Base-by-base conservation (phyloP, 1,284 basidiomycete genomes). In the Sporisorium graminicola region DNA sequence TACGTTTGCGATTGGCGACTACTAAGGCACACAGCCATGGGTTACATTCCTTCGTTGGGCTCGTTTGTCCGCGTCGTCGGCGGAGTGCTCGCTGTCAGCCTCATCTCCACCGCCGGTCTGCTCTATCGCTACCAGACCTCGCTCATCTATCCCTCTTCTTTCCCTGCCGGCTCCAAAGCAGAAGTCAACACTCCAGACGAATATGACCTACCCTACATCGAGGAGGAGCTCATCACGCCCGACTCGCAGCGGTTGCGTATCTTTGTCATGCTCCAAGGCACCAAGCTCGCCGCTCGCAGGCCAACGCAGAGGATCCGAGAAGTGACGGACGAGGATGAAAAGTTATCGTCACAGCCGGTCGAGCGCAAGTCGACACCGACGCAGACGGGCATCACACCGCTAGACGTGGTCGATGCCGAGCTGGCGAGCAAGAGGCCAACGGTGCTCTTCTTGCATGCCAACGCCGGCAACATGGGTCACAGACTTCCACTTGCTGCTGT, bases 401-500 rank as follows among this genome's bases (percentile, higher is more conserved):
- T 64, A 5, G 71, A 72, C 7, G 55, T 54, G 1, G 40, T 68
- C 20, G 78, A 76, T 16, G 59, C 63, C 3, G 47, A 74, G 1
- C 33, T 77, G 16, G 78, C 79, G 24, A 46, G 22, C 27, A 54
- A 67, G 22, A 52, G 81, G 3, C 81, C 82, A 1, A 85, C 83
- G 7, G 62, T 85, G 31, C 57, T 85, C 7, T 78, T 85, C 54
- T 58, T 85, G 20, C 83, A 85, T 52, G 84, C 84, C 1, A 85
- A 85, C 44, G 84, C 84, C 0, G 84, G 84, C 22, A 85, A 85
- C 54, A 82, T 85, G 81, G 89, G 89, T 0, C 96, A 98, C 84
- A 90, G 95, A 20, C 90, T 99, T 81, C 95, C 96, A 0, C 88
- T 98, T 14, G 96, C 93, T 0, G 90, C 90, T 65, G 90, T 95